Base-by-base conservation (phyloP, 2,329 filamentous ascomycete species). In the Sporothrix humicola region DNA sequence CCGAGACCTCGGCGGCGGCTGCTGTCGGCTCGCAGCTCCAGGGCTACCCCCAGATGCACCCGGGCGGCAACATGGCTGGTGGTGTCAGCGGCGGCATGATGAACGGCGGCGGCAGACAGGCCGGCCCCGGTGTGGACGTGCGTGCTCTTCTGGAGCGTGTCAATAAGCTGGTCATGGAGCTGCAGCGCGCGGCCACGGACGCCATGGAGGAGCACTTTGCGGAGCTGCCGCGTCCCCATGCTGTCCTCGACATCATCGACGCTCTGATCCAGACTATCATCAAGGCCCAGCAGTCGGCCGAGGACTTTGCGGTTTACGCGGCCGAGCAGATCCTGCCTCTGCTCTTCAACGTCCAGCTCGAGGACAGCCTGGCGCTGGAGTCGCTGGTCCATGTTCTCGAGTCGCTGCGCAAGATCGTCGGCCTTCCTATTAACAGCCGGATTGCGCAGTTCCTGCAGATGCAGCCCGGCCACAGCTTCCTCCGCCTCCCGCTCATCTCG, bases 361-460 rank as follows among this genome's bases (percentile, higher is more conserved):
- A 87, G 65, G 85, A 87, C 76, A 87, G 84, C 73, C 81, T 91
- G 20, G 84, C 88, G 7, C 81, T 91, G 8, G 89, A 91, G 79
- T 88, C 87, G 74, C 81, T 91, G 23, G 88, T 91, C 1, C 88
- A 91, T 74, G 87, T 90, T 1, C 82, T 91, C 17, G 87, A 90
- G 76, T 87, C 87, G 2, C 81, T 91, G 10, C 84, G 89, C 72
- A 89, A 89, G 81, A 89, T 91, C 73, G 85, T 86, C 3, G 86
- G 87, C 0, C 84, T 86, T 6, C 83, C 83, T 17, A 80, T 89
- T 7, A 87, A 87, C 77, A 86, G 84, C 73, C 85, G 87, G 10
- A 87, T 91, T 15, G 85, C 86, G 17, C 82, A 85, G 44, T 81
- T 87, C 26, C 90, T 91, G 79, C 85, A 85, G 73, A 84, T 88